phyloP scores from a whole-genome alignment of 345 rosid species.

The Angophora floribunda region DNA sequence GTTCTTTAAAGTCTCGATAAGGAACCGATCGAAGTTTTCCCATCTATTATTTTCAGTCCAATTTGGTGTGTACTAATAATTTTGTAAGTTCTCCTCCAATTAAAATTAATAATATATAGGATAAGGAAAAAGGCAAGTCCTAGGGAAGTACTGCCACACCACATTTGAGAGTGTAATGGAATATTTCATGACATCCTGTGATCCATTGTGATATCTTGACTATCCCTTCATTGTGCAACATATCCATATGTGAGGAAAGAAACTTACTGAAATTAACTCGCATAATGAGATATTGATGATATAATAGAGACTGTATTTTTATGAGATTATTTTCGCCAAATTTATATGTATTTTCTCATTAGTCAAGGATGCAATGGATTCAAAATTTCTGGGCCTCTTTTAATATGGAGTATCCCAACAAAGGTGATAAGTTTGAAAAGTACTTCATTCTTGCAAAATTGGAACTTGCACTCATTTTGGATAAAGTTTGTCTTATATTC shows the following conservation, averaged over 20 bases:
- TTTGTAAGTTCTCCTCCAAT: background rate
- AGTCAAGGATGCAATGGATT: fast-evolving
- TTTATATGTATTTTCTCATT: background rate
- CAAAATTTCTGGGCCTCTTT: background rate
- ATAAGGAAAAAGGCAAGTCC: background rate
- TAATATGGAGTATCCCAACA: no score
- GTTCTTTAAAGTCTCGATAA: no score
- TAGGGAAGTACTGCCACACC: fast-evolving
- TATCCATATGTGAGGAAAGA: background rate
- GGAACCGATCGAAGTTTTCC: fast-evolving
- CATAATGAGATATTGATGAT: fast-evolving
- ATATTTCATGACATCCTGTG: background rate
- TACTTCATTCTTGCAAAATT: fast-evolving
- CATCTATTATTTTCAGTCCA: background rate
- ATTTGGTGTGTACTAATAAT: background rate
- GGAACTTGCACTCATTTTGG: fast-evolving
- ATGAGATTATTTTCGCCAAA: background rate
- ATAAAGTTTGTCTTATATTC: fast-evolving
- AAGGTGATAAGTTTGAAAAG: fast-evolving
- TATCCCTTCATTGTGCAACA: background rate
- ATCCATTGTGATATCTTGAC: background rate
- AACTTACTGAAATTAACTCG: background rate
- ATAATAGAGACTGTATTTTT: background rate
- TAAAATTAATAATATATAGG: fast-evolving
- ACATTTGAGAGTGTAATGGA: background rate